phyloP scores from a whole-genome alignment of 768 basidiomycete genomes.

The Auriscalpium vulgare region DNA sequence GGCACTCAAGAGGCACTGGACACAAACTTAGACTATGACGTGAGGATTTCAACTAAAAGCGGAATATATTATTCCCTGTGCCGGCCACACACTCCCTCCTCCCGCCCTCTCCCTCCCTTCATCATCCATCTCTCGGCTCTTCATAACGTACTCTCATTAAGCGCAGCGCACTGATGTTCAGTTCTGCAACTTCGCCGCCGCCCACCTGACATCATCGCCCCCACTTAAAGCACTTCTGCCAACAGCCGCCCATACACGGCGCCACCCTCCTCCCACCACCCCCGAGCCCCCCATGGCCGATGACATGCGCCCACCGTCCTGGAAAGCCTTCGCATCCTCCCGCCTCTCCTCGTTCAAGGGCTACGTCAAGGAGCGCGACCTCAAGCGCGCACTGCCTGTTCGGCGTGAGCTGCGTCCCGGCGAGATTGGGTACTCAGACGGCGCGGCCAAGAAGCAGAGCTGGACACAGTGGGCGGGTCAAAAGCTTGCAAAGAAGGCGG shows the following conservation, averaged over 20 bases:
- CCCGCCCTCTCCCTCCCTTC: too few relatives aligned
- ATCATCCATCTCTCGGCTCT: too few relatives aligned
- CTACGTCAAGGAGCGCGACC: slow-evolving; percentile 40
- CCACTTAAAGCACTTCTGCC: not conserved
- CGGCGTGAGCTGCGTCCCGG: slow-evolving; percentile 11
- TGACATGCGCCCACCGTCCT: slow-evolving; percentile 24
- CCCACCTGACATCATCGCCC: not conserved
- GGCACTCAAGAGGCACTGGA: too few relatives aligned
- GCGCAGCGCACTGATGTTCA: too few relatives aligned
- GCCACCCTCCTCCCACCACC: too few relatives aligned
- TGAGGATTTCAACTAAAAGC: too few relatives aligned
- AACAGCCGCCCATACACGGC: not conserved
- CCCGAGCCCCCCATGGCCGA: slow-evolving; percentile 16
- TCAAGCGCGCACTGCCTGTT: slow-evolving; percentile 20
- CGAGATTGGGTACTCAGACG: slow-evolving; percentile 18
- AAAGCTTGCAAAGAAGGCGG: slow-evolving; percentile 25
- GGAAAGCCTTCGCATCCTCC: slow-evolving; percentile 25
- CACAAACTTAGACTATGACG: too few relatives aligned
- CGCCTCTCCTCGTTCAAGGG: slow-evolving; percentile 34
- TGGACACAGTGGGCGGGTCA: slow-evolving; percentile 63
- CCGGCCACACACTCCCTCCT: too few relatives aligned
- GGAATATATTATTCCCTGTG: too few relatives aligned
- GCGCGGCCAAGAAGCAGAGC: slow-evolving; percentile 27
- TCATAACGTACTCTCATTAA: too few relatives aligned
- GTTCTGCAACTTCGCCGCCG: too few relatives aligned